phyloP scores from a whole-genome alignment of 2,329 filamentous ascomycete species.

The Aureobasidium sp. region DNA sequence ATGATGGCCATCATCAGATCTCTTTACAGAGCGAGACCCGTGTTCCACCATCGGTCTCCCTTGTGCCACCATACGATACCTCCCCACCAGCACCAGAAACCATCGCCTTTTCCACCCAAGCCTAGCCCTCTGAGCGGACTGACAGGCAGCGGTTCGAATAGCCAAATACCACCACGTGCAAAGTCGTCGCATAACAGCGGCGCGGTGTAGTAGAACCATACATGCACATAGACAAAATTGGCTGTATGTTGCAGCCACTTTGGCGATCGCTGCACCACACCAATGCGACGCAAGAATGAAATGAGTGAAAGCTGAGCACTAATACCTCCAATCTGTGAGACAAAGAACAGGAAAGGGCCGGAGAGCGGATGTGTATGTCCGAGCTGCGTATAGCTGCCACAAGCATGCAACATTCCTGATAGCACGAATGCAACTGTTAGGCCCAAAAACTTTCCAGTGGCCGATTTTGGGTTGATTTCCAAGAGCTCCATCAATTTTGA shows the following conservation, averaged over 20 bases:
- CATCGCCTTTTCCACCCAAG: constrained; percentile 51
- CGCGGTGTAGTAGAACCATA: constrained; percentile 62
- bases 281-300: constrained; percentile 26
- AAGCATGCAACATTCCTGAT: constrained; percentile 62
- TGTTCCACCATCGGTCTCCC: constrained; percentile 57
- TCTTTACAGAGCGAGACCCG: constrained; percentile 38
- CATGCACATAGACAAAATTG: constrained; percentile 55
- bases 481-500: constrained; percentile 35
- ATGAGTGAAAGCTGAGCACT: constrained; percentile 46
- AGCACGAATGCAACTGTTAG: constrained; percentile 53
- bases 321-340: constrained; percentile 59
- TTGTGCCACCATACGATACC: constrained; percentile 50
- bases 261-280: constrained; percentile 35
- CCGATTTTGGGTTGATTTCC: constrained; percentile 25
- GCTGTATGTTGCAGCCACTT: constrained; percentile 39
- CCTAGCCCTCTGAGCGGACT: constrained; percentile 62
- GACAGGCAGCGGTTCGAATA: constrained; percentile 73
- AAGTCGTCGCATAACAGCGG: constrained; percentile 68
- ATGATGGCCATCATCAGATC: neutral
- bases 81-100: constrained; percentile 59
- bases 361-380: constrained; percentile 48
- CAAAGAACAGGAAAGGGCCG: constrained; percentile 59
- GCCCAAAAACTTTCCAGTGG: constrained; percentile 32
- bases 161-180: constrained; percentile 63
- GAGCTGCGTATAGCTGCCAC: constrained; percentile 60